Evolutionary conservation across 1,284 basidiomycete species (phyloP), one percentile per base, ranked within the genome.

Genomic region (Apiotrichum montevideense): DNA sequence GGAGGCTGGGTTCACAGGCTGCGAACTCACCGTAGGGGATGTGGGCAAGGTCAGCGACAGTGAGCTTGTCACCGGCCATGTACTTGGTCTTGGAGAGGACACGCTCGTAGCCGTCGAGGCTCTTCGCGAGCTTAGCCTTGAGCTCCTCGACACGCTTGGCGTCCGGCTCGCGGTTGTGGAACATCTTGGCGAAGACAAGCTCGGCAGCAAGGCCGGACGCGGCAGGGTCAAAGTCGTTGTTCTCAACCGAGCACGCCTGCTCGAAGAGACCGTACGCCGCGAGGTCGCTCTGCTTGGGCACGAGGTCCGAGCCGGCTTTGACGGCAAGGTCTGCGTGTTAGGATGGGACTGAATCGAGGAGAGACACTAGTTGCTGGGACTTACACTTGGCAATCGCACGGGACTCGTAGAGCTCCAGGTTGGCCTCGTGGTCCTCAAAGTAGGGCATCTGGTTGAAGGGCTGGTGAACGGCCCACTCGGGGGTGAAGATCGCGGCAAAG

Each of bases 361-460:
- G 45, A 6, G 4, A 33, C 4, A 4, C 3, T 29, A 15, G 33
- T 2, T 21, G 29, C 14, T 3, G 11, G 46, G 56, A 79, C 66
- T 55, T 55, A 69, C 67, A 81, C 62, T 80, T 80, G 46, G 70
- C 68, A 51, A 85, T 84, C 3, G 83, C 83, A 40, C 83, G 80
- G 39, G 79, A 80, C 67, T 85, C 80, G 61, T 75, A 80, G n/a
- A 81, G 13, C 51, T 62, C 57, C n/a, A 65, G 46, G 1, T 58
- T 58, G 15, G 37, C 61, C 40, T 64, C 63, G n/a, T 64, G 63
- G 59, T 73, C 79, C 41, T 58, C 82, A 55, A 87, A 78, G 71
- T 81, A 84, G 2, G 85, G 85, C 59, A 87, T 71, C 68, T 84
- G 83, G 15, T 84, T 84, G 63, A 87, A 87, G 0, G 86, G 85